A percentile compares a stretch with the other conserved stretches of the same genome.
phyloP scores from a whole-genome alignment of 2,329 filamentous ascomycete species.

The Penicillium sclerotiorum region DNA sequence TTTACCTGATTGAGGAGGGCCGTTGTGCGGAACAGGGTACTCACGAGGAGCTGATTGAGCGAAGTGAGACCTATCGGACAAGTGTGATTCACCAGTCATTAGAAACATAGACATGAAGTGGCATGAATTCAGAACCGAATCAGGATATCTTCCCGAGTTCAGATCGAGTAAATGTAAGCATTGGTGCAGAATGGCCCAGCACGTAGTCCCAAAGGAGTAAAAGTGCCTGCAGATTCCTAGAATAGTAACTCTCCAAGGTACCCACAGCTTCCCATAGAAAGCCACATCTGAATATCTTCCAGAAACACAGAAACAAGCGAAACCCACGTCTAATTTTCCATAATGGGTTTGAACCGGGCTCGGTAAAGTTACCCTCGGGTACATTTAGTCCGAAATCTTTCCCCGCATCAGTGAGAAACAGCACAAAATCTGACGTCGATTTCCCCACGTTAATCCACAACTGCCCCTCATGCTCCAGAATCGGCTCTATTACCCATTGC shows the following conservation, averaged over 20 bases:
- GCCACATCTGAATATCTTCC: background rate
- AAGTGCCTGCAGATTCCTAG: background rate
- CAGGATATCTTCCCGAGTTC: background rate
- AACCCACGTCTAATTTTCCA: conserved; percentile 5
- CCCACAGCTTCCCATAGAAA: no score
- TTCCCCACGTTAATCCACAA: conserved; percentile 11
- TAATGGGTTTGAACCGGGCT: background rate
- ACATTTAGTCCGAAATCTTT: conserved; percentile 11
- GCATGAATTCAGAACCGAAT: no score
- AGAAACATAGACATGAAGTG: background rate
- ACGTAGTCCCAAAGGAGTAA: background rate
- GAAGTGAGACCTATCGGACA: conserved; percentile 53
- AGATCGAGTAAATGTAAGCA: no score
- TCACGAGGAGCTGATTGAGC: conserved; percentile 52
- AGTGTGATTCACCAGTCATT: conserved; percentile 55
- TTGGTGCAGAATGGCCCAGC: no score
- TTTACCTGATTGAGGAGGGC: conserved; percentile 63
- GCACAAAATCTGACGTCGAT: conserved; percentile 7
- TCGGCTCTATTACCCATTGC: conserved; percentile 13
- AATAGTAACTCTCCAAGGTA: background rate
- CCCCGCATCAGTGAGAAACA: background rate
- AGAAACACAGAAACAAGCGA: background rate
- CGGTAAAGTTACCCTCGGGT: conserved; percentile 20
- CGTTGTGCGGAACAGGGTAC: conserved; percentile 52
- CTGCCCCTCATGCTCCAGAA: conserved; percentile 4